These are phyloP conservation scores for Spirogloea muscicola DNA, from an alignment of 139 green algal species.

Conservation along the genomic window DNA sequence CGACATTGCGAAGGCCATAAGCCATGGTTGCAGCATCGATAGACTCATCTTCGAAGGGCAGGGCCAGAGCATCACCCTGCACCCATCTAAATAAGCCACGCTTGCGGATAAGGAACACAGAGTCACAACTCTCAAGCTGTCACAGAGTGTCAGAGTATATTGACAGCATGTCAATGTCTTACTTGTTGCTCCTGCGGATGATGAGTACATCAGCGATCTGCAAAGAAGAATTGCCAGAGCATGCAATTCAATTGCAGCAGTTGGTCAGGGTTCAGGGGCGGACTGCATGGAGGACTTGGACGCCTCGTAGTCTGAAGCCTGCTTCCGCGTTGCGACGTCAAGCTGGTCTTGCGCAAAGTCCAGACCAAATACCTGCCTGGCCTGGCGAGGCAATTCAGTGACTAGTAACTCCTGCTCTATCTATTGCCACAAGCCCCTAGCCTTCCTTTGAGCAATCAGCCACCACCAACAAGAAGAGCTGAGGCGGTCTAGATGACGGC, in stretches of 20 bases:
- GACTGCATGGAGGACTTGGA: slow-evolving; percentile 13
- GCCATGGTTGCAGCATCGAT: slow-evolving; percentile 94
- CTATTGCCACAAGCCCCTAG: neutral
- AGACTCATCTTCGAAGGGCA: slow-evolving; percentile 73
- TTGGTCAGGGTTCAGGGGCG: too few relatives aligned
- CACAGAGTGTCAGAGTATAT: neutral
- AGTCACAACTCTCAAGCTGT: neutral
- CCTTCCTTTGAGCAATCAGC: neutral
- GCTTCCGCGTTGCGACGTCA: slow-evolving; percentile 53
- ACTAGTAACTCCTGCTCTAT: neutral
- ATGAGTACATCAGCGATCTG: neutral
- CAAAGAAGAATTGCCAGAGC: too few relatives aligned
- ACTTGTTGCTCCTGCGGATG: neutral
- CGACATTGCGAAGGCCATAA: slow-evolving; percentile 93
- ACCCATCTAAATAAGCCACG: slow-evolving; percentile 61
- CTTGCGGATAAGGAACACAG: neutral
- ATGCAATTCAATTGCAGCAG: too few relatives aligned
- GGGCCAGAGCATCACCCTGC: slow-evolving; percentile 83
- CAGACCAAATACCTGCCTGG: slow-evolving; percentile 72
- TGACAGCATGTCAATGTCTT: neutral
- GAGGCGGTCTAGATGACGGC: neutral
- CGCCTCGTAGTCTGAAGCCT: slow-evolving; percentile 8
- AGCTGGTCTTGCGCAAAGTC: slow-evolving; percentile 92
- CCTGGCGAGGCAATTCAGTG: neutral
- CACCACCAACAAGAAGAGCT: neutral